phyloP scores from a whole-genome alignment of 2,329 filamentous ascomycete genomes.

The Acarospora socialis region DNA sequence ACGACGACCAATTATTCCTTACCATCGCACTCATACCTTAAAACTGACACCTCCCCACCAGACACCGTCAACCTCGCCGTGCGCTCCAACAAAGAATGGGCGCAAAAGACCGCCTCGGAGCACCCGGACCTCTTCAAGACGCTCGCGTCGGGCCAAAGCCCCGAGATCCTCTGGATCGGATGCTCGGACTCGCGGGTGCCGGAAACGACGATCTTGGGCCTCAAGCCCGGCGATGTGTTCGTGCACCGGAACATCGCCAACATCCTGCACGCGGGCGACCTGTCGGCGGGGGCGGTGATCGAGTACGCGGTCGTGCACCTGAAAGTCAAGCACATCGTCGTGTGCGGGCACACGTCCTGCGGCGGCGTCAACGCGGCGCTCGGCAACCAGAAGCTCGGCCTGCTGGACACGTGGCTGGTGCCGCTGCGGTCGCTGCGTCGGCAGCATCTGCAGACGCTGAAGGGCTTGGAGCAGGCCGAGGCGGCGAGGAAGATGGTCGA shows the following conservation, averaged over 20 bases:
- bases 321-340: conserved; percentile 48
- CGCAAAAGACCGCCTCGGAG: conserved; percentile 46
- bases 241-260: conserved; percentile 88
- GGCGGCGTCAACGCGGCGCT: conserved; percentile 43
- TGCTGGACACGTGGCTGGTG: conserved; percentile 47
- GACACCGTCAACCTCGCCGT: conserved; percentile 50
- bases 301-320: conserved; percentile 64
- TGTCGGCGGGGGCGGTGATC: conserved; percentile 61
- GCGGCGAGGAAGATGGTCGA: conserved; percentile 53
- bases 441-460: conserved; percentile 35
- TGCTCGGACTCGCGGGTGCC: conserved; percentile 78
- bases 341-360: conserved; percentile 48
- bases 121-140: conserved; percentile 59
- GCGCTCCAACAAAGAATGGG: conserved; percentile 57
- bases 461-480: conserved; percentile 32
- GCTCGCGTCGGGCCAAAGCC: conserved; percentile 51
- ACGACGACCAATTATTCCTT: not conserved
- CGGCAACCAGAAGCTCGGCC: conserved; percentile 42
- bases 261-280: conserved; percentile 59
- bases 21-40: not conserved
- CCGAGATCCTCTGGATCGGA: conserved; percentile 61
- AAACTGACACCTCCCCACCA: conserved; percentile 20
- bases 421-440: conserved; percentile 41
- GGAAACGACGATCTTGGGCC: conserved; percentile 65
- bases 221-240: conserved; percentile 73